These are phyloP conservation scores for Podochytrium sp. DNA, from an alignment of 192 early-diverging fungal genomes.

Conservation along the genomic window DNA sequence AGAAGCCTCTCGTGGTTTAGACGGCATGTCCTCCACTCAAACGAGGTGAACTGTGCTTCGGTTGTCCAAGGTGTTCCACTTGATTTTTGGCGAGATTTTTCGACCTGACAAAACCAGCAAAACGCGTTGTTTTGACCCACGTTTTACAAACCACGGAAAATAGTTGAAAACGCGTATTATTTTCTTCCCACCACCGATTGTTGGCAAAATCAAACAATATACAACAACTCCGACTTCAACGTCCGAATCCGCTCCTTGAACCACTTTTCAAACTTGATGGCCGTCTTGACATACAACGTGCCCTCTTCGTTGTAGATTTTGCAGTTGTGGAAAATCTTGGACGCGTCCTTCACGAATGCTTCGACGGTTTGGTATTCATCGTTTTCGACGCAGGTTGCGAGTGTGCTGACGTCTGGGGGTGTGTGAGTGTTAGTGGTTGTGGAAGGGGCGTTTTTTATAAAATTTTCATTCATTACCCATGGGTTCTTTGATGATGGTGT, in stretches of 20 bases:
- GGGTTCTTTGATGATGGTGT: constrained; percentile 92
- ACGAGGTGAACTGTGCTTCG: too few relatives aligned
- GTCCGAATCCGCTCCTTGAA: constrained; percentile 47
- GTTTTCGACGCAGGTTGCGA: constrained; percentile 81
- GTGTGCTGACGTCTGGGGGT: constrained; percentile 73
- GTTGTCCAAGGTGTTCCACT: too few relatives aligned
- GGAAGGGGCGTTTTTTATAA: too few relatives aligned
- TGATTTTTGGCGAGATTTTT: too few relatives aligned
- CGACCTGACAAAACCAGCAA: too few relatives aligned
- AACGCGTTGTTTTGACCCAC: too few relatives aligned
- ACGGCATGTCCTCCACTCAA: too few relatives aligned
- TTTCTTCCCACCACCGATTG: too few relatives aligned
- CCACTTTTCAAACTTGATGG: constrained; percentile 47
- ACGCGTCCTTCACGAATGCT: constrained; percentile 81
- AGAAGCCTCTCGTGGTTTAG: too few relatives aligned
- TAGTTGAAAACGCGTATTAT: too few relatives aligned
- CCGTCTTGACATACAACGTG: constrained; percentile 35
- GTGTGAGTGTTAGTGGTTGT: neutral
- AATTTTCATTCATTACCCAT: constrained; percentile 71
- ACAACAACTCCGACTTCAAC: constrained; percentile 27
- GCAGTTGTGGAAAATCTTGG: constrained; percentile 94
- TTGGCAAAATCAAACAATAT: too few relatives aligned
- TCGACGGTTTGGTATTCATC: constrained; percentile 83
- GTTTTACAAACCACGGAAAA: too few relatives aligned
- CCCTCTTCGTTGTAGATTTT: constrained; percentile 87